Base-by-base conservation (phyloP, 139 green algal genomes). In the Asterochloris sp. region DNA sequence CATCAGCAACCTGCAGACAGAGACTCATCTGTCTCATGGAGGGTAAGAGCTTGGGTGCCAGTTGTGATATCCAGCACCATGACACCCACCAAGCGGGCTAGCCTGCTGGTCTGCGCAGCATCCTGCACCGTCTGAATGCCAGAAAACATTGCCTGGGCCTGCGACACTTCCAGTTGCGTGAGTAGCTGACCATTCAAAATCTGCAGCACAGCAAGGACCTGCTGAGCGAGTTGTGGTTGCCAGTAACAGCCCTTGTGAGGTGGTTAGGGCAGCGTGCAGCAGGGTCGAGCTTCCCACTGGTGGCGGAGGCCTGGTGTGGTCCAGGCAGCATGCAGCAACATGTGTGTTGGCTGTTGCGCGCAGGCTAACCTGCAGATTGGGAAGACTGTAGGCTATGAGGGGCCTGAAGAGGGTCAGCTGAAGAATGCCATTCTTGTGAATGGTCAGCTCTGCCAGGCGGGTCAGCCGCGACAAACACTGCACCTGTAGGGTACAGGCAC, bases 331-430 rank as follows among this genome's bases (percentile, higher is more conserved):
- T 47, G 71, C 11, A 78, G 13, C 24, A 11, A 28, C 29, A n/a
- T 78, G 73, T 17, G 26, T 17, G 62, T 0, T 78, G 28, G 4
- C 66, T 71, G 66, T 10, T 71, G 17, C 21, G 4, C 4, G 28
- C 73, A 78, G 28, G 24, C 11, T 79, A 6, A 79, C 75, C 75
- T 79, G 60, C 23, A 79, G 23, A 17, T 69, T 69, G 10, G 76
- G 76, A 61, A 80, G 26, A 62, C 76, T 69, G 76, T 69, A 80
- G 21, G 60, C 67, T n/a, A 80, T 38, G 26, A 69, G 69, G 10
- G 76, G 76, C 60, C 76, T 19, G n/a, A 80, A 62, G 60, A 80
- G 60, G 60, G 68, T n/a, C 76, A 69, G 76, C 24, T 62, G 67
- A 24, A 80, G 76, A 15, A 80, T 80, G 9, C 11, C 60, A 29